A percentile compares a stretch with the other conserved stretches of the same genome.
phyloP scores from a whole-genome alignment of 352 stramenopile species.

The Peronospora farinosa region DNA sequence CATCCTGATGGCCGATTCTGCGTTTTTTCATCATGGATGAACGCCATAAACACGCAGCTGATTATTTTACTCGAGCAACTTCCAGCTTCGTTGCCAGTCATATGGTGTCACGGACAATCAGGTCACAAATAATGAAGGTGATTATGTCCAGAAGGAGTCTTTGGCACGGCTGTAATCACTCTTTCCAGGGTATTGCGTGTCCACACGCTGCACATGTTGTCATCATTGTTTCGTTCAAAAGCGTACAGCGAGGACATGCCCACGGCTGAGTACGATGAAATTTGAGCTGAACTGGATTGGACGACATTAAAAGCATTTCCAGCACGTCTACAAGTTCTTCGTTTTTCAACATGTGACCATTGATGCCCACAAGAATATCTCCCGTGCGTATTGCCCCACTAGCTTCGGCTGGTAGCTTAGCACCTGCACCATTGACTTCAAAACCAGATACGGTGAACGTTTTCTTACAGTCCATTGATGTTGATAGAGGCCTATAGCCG shows the following conservation, averaged over 20 bases:
- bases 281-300: slow-evolving; percentile 58
- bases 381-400: slow-evolving; percentile 57
- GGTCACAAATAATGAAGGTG: too few species aligned
- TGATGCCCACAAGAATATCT: slow-evolving; percentile 61
- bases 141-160: too few species aligned
- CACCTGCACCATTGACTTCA: slow-evolving; percentile 52
- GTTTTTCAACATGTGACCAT: slow-evolving; percentile 36
- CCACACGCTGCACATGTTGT: slow-evolving; percentile 51
- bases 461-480: slow-evolving; percentile 6
- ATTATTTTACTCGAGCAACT: background rate
- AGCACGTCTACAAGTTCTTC: slow-evolving; percentile 52
- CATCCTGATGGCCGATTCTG: background rate
- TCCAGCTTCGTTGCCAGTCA: too few species aligned
- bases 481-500: background rate
- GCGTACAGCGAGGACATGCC: slow-evolving; percentile 68
- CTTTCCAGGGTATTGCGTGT: slow-evolving; percentile 5
- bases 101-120: too few species aligned
- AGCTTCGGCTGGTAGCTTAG: slow-evolving; percentile 61
- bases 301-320: slow-evolving; percentile 61
- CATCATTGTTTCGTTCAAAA: slow-evolving; percentile 44
- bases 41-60: background rate
- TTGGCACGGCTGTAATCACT: background rate
- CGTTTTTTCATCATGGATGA: background rate
- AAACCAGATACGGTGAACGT: slow-evolving; percentile 53
- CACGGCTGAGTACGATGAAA: slow-evolving; percentile 60